Percentiles rank a stretch among this genome's conserved stretches.
Conservation (phyloP, 116 monocot species). For the Phalaenopsis hybrid region DNA sequence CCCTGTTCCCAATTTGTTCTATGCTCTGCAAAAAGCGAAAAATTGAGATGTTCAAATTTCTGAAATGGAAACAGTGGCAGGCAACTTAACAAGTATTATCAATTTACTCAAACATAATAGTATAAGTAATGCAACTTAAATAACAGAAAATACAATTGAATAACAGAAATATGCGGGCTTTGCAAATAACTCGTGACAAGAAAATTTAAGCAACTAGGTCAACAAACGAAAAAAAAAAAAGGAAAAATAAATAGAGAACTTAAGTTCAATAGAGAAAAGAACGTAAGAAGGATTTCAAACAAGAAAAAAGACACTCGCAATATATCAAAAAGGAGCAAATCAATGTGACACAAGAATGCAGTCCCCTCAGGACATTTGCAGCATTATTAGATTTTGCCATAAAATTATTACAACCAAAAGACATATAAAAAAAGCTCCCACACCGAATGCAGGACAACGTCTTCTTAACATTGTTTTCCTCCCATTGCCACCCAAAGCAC, state of each 20-base stretch:
- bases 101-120: neutral
- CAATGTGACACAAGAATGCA: neutral
- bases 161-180: neutral
- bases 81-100: neutral
- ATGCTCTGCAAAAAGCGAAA: constrained; percentile 59
- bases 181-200: neutral
- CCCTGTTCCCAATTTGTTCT: constrained; percentile 92
- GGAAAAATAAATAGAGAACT: neutral
- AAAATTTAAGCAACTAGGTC: neutral
- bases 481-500: neutral
- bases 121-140: neutral
- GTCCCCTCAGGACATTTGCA: neutral
- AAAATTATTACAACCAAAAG: no score
- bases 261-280: neutral
- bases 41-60: neutral
- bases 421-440: neutral
- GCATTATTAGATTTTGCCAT: neutral
- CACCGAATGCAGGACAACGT: neutral
- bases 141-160: no score
- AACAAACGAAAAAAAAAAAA: neutral
- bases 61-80: neutral
- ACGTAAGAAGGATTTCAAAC: neutral
- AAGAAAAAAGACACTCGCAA: neutral
- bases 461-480: neutral
- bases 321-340: neutral